A percentile compares a stretch with the other conserved stretches of the same genome.
Evolutionary conservation across 257 asterid genomes (phyloP).

Genomic region (Oldenlandia corymbosa): DNA sequence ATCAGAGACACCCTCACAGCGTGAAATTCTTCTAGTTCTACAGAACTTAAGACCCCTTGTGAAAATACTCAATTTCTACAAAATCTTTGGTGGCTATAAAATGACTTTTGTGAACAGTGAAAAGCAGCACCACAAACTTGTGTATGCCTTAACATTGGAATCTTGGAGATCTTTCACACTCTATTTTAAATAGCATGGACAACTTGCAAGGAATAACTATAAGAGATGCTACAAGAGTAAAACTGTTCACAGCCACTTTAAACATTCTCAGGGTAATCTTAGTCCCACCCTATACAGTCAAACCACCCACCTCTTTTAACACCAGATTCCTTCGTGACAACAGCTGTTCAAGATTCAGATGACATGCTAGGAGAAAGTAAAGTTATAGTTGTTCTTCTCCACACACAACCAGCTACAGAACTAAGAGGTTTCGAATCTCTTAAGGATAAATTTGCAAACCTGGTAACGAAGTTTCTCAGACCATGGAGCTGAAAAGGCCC

Average conservation of each 20-base stretch:
- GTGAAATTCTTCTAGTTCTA: neutral
- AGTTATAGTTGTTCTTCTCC: neutral
- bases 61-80: neutral
- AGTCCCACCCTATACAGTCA: neutral
- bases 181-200: too few relatives aligned
- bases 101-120: neutral
- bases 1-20: neutral
- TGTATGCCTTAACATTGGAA: neutral
- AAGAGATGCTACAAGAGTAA: too few relatives aligned
- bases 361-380: neutral
- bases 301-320: too few relatives aligned
- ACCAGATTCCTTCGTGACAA: too few relatives aligned
- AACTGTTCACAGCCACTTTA: too few relatives aligned
- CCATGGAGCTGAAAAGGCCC: constrained; percentile 90
- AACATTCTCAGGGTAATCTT: too few relatives aligned
- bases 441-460: constrained; percentile 37
- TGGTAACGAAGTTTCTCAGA: constrained; percentile 88
- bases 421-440: neutral
- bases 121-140: neutral
- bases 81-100: neutral
- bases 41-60: neutral
- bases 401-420: neutral
- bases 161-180: neutral
- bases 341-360: neutral
- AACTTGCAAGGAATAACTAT: too few relatives aligned